Base-by-base conservation (phyloP, 176 grass and related monocot species). In the Ensete glaucum region DNA sequence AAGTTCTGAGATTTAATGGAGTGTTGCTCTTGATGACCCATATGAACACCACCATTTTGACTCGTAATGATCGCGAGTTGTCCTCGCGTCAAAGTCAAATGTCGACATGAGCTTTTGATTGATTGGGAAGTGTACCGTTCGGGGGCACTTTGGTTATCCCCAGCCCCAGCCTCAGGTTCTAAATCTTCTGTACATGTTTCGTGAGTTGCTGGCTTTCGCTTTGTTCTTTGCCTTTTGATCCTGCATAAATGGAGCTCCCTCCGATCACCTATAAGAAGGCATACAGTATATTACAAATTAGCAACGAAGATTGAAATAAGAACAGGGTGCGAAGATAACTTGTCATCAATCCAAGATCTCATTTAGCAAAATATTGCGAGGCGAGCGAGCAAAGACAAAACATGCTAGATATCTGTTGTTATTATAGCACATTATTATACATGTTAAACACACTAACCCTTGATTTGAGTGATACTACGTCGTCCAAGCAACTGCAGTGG, bases 241-340 rank as follows among this genome's bases (percentile, higher is more conserved):
- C 84, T 11, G 76, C 88, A 13, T 89, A 86, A 78, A 89, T 89
- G 79, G 86, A 89, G 76, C 88, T 89, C 1, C 88, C 84, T 19
- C 86, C 88, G 66, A 89, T 89, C 69, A 89, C 88, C 88, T 89
- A 11, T 23, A 19, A 34, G 27, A 20, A 0, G 14, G 6, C 20
- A 19, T 62, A 15, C 0, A 8, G 1, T n/a, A 62, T 8, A 19
- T n/a, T 43, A 43, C 34, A 43, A 43, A 43, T 43, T 43, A 43
- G 34, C 34, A 6, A 43, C 34, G 5, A 43, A 43, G 34, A 43
- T 43, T 43, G 34, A 43, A 5, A 43, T 5, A 43, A 43, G 34
- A 43, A 34, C 34, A 34, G 34, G 34, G 34, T 34, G 34, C 4
- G 34, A 34, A 34, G 34, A 34, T 0, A 34, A 43, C 34, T 43